Base-by-base conservation (phyloP, 495 filamentous ascomycete genomes). In the Tuber indicum region DNA sequence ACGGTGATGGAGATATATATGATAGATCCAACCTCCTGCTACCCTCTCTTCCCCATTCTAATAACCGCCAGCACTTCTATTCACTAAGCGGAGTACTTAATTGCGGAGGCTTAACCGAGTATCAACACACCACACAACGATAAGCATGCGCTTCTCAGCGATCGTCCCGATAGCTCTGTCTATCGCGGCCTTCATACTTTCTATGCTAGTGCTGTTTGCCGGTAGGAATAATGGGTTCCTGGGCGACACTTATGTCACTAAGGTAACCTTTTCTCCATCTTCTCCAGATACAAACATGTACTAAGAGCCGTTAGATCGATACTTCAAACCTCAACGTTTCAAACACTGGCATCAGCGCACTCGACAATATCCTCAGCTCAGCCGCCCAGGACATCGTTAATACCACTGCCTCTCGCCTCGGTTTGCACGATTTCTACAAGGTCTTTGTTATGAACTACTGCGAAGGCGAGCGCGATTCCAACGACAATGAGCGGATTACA, bases 401-500 rank as follows among this genome's bases (percentile, higher is more conserved):
- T 12, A 77, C 81, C 16, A 70, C 78, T 2, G 82, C 81, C 43
- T 46, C 74, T 16, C 3, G 14, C 8, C 81, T 84, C 39, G 82
- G 82, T 9, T 46, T 84, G 32, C 72, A 75, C 39, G 81, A 84
- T 42, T 77, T 77, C 70, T 84, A 84, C 72, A 75, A 52, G 62
- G 78, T 78, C 19, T 74, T 84, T 23, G 72, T 81, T 3, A 82
- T 76, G 72, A 83, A 77, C 39, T 83, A 77, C 74, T 83, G 82
- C 58, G 73, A 79, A 41, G 79, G 79, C 41, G 75, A 45, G 5
- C 47, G 52, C 12, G 71, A 72, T 42, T 58, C 42, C 39, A 52
- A 70, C 9, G 8, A 17, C 5, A 52, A 49, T 12, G 12, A 21
- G 17, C n/a, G 62, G 21, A 9, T 43, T 23, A 82, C 77, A 7